These are phyloP conservation scores for Backusella sp. DNA, from an alignment of 192 early-diverging fungal genomes.

Conservation along the genomic window DNA sequence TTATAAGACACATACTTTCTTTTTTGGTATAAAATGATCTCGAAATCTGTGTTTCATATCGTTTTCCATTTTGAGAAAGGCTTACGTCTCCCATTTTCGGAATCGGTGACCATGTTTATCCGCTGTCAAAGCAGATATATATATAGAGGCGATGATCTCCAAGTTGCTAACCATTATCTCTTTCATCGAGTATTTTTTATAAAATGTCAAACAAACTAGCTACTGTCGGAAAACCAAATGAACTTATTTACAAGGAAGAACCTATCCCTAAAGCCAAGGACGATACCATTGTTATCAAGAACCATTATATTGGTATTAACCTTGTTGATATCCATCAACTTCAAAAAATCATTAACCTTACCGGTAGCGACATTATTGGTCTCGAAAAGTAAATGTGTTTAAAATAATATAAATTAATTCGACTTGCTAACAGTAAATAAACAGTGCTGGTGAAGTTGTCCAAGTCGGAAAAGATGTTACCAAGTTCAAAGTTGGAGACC, in stretches of 20 bases:
- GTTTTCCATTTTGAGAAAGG: background rate
- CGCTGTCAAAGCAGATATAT: background rate
- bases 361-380: slow-evolving; percentile 69
- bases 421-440: background rate
- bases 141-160: background rate
- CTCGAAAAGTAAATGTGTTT: slow-evolving; percentile 57
- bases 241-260: slow-evolving; percentile 47
- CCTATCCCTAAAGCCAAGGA: slow-evolving; percentile 49
- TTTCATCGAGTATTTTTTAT: background rate
- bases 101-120: background rate
- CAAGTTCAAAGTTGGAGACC: slow-evolving; percentile 73
- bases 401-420: background rate
- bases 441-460: slow-evolving; percentile 67
- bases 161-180: background rate
- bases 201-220: background rate
- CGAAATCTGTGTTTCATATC: background rate
- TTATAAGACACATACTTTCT: background rate
- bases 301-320: slow-evolving; percentile 65
- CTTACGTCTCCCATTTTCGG: background rate
- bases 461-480: slow-evolving; percentile 68
- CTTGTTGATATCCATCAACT: slow-evolving; percentile 92
- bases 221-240: slow-evolving; percentile 51
- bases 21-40: background rate
- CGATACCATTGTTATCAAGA: slow-evolving; percentile 70
- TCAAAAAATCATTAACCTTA: slow-evolving; percentile 67